Evolutionary conservation across 257 asterid genomes (phyloP), one percentile per base, ranked within the genome.

Genomic region (Hygrophila difformis): DNA sequence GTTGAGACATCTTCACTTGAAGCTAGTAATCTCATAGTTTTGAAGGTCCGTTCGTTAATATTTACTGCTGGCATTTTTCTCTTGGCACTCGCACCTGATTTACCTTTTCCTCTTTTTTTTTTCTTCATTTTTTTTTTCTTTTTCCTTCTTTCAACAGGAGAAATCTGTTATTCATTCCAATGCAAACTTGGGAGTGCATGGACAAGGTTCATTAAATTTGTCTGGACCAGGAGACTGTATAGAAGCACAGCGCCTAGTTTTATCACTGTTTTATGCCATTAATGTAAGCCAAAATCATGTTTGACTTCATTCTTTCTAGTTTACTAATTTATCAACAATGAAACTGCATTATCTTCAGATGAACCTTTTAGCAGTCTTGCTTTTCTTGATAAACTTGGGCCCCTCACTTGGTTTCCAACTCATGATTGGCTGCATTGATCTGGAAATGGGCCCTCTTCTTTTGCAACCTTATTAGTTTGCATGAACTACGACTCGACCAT

Each of bases 11-110:
- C 99, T n/a, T 68, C 79, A 69, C 91, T 92, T 34, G 99, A 92
- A 71, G 97, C 99, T 65, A 92, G 99, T 64, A 92, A 92, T 71
- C 93, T 92, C 44, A 74, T 92, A 58, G 97, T 92, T 53, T 94
- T 92, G 49, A 76, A 82, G 94, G 99, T 92, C 64, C 70, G 70
- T 33, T 33, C 12, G 12, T 9, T 9, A 33, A 2, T 37, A 17
- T 2, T 33, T 33, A 9, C 37, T 2, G 6, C 37, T 33, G 37
- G 37, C 10, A 9, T 9, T 33, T 7, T 33, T 5, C 37, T 33
- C 37, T 33, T 33, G 37, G 12, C 2, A 33, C 12, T 33, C 12
- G 10, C 37, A 7, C 44, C 21, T 36, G 18, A 51, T 13, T 61
- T 24, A 53, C 24, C 43, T 53, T 39, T n/a, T n/a, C n/a, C n/a